These are phyloP conservation scores for Plasmopara viticola DNA, from an alignment of 352 stramenopile species.

Conservation along the genomic window DNA sequence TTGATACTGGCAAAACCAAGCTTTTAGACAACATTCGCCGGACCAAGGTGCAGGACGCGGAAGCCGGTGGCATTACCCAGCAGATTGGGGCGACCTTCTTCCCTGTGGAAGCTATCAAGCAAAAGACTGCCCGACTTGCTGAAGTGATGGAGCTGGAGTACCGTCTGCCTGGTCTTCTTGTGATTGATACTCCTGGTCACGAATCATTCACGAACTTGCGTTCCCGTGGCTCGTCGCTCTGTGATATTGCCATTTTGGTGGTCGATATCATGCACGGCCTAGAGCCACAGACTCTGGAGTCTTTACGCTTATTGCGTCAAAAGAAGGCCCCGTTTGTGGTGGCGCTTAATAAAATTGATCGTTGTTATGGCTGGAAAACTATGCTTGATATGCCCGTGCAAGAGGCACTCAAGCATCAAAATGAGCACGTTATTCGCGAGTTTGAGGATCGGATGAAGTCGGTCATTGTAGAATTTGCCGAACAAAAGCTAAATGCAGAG, in stretches of 20 bases:
- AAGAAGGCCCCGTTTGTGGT: slow-evolving; percentile 97
- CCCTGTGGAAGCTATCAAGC: slow-evolving; percentile 87
- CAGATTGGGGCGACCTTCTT: slow-evolving; percentile 96
- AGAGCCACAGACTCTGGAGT: slow-evolving; percentile 99
- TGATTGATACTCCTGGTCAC: slow-evolving; percentile 99
- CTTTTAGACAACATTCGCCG: slow-evolving; percentile 99
- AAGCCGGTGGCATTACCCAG: slow-evolving; percentile 97
- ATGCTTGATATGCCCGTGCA: slow-evolving; percentile 93
- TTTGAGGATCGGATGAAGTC: slow-evolving; percentile 92
- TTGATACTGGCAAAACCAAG: slow-evolving; percentile 98
- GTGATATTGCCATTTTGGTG: slow-evolving; percentile 99
- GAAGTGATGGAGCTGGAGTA: slow-evolving; percentile 84
- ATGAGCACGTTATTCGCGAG: slow-evolving; percentile 93
- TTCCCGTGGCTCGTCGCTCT: slow-evolving; percentile 94
- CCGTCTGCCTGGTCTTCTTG: slow-evolving; percentile 87
- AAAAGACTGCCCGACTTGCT: slow-evolving; percentile 76
- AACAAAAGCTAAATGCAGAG: slow-evolving; percentile 97
- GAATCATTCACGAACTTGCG: slow-evolving; percentile 99
- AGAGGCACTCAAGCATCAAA: slow-evolving; percentile 83
- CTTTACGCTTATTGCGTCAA: slow-evolving; percentile 93
- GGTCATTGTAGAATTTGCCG: slow-evolving; percentile 93
- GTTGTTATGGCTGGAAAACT: slow-evolving; percentile 98
- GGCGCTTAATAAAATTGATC: slow-evolving; percentile 99
- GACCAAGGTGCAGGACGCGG: slow-evolving; percentile 96
- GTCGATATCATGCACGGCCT: slow-evolving; percentile 99